Conservation (phyloP, 164 flowering plant species). For the Vitis riparia region DNA sequence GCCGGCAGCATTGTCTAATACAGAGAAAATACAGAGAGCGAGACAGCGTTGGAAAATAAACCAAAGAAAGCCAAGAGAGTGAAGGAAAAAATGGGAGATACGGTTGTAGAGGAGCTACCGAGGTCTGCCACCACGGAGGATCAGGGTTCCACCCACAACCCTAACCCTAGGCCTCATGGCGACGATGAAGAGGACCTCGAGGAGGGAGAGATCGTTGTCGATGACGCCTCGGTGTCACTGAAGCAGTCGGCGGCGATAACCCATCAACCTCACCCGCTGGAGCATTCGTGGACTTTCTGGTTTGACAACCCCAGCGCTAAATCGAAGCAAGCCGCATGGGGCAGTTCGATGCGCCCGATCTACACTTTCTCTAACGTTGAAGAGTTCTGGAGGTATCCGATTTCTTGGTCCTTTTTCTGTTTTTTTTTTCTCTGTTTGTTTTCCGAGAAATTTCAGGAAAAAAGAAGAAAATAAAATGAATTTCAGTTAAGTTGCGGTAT, state of each 20-base stretch:
- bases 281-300: slow-evolving; percentile 95
- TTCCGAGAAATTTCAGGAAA: not conserved
- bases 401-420: not conserved
- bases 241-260: slow-evolving; percentile 9
- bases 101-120: slow-evolving; percentile 20
- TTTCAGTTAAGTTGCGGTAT: no score
- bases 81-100: no score
- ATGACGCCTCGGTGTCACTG: slow-evolving; percentile 25
- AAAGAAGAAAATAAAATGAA: not conserved
- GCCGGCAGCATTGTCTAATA: no score
- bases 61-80: no score
- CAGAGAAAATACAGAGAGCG: not conserved
- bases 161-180: slow-evolving; percentile 6
- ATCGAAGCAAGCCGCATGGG: slow-evolving; percentile 72
- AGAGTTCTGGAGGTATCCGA: slow-evolving; percentile 79
- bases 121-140: slow-evolving; percentile 9
- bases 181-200: slow-evolving; percentile 38
- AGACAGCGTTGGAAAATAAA: not conserved
- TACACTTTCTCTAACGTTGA: slow-evolving; percentile 80
- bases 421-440: not conserved
- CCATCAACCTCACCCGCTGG: slow-evolving; percentile 53
- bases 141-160: not conserved
- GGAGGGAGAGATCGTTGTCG: slow-evolving; percentile 71
- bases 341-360: slow-evolving; percentile 68
- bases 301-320: slow-evolving; percentile 72